A percentile compares a stretch with the other conserved stretches of the same genome.
phyloP scores from a whole-genome alignment of 495 filamentous ascomycete species.

The Xylaria acuta region DNA sequence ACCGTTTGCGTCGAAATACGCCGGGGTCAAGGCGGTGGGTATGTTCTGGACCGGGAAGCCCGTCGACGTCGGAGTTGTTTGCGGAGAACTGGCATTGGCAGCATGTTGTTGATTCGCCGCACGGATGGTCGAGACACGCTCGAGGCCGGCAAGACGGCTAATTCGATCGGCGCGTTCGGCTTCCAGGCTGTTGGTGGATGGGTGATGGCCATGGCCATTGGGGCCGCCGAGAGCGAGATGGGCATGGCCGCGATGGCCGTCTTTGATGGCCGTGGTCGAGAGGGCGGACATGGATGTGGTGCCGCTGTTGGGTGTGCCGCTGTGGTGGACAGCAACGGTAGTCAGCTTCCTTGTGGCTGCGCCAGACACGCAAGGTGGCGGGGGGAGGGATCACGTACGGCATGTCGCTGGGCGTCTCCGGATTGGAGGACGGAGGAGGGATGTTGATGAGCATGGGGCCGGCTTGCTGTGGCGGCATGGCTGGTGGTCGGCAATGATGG shows the following conservation, averaged over 20 bases:
- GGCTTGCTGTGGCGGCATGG: constrained; percentile 48
- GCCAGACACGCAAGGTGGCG: constrained; percentile 12
- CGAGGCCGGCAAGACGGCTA: constrained; percentile 85
- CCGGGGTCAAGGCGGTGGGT: constrained; percentile 50
- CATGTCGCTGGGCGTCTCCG: constrained; percentile 88
- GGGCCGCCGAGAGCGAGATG: constrained; percentile 53
- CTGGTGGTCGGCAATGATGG: constrained; percentile 10
- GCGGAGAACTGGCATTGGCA: constrained; percentile 35
- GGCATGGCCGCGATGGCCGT: constrained; percentile 81
- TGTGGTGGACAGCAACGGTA: constrained; percentile 38
- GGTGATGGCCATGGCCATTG: constrained; percentile 63
- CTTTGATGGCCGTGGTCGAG: constrained; percentile 92
- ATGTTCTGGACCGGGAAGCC: constrained; percentile 36
- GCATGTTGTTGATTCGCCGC: constrained; percentile 47
- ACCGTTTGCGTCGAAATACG: constrained; percentile 75
- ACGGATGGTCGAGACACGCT: constrained; percentile 75
- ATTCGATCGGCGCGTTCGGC: constrained; percentile 94
- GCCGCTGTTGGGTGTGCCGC: constrained; percentile 89
- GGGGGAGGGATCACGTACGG: constrained; percentile 66
- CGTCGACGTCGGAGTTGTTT: constrained; percentile 41
- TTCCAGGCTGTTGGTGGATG: constrained; percentile 74
- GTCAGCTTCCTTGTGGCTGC: constrained; percentile 1
- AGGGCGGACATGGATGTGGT: constrained; percentile 86
- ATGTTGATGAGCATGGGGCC: constrained; percentile 81
- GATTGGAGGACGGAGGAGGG: constrained; percentile 81